These are phyloP conservation scores for Pilobolus umbonatus DNA, from an alignment of 192 early-diverging fungal genomes.

Conservation along the genomic window DNA sequence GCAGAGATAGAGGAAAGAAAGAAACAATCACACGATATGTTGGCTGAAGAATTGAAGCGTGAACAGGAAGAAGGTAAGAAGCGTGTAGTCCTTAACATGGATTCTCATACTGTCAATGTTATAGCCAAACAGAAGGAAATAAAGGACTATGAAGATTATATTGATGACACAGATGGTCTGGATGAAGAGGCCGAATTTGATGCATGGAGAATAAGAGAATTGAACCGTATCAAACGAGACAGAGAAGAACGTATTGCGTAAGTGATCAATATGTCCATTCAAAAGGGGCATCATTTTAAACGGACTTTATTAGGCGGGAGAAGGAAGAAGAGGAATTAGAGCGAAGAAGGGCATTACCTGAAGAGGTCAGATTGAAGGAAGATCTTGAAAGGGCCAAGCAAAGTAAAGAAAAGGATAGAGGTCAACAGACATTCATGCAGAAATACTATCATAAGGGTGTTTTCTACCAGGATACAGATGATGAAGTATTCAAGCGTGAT, in stretches of 20 bases:
- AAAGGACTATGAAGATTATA: conserved; percentile 39
- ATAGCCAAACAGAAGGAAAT: conserved; percentile 39
- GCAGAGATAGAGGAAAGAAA: conserved; percentile 58
- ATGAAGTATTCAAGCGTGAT: conserved; percentile 58
- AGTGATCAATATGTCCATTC: no score
- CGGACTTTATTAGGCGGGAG: no score
- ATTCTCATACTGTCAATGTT: conserved; percentile 31
- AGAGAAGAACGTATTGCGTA: conserved; percentile 65
- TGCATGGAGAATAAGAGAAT: conserved; percentile 88
- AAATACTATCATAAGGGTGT: conserved; percentile 89
- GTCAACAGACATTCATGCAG: conserved; percentile 59
- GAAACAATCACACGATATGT: conserved; percentile 70
- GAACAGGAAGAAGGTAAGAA: conserved; percentile 51
- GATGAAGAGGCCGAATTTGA: conserved; percentile 87
- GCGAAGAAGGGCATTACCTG: conserved; percentile 74
- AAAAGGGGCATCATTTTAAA: no score
- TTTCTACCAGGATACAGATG: conserved; percentile 63
- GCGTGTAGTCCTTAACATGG: conserved; percentile 30
- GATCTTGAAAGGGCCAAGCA: conserved; percentile 59
- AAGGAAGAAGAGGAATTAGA: conserved; percentile 76
- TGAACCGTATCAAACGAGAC: conserved; percentile 85
- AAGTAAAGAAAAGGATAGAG: conserved; percentile 57
- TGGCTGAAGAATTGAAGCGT: conserved; percentile 64
- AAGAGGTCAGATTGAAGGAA: conserved; percentile 71
- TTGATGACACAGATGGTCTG: conserved; percentile 90